Percentiles rank a stretch among this genome's conserved stretches.
phyloP scores from a whole-genome alignment of 805 yeast genomes.

The Spathaspora boniae region DNA sequence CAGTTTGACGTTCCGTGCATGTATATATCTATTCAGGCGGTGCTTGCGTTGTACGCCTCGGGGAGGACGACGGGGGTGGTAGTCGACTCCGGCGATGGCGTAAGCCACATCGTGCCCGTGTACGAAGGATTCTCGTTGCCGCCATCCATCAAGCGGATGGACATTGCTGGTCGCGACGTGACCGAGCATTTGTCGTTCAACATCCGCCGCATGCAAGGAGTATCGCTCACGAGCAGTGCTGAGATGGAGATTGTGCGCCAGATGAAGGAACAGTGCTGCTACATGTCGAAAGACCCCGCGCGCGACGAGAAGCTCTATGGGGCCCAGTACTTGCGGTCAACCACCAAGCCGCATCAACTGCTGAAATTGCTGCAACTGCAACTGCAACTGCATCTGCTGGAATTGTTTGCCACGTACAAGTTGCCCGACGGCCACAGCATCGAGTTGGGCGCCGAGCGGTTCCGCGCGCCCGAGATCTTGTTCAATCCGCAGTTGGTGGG shows the following conservation, averaged over 20 bases:
- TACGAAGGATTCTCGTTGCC: slow-evolving; percentile 85
- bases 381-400: slow-evolving; percentile 11
- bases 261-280: slow-evolving; percentile 75
- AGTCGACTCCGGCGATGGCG: slow-evolving; percentile 92
- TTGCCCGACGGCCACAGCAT: slow-evolving; percentile 84
- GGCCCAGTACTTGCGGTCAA: slow-evolving; percentile 9
- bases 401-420: slow-evolving; percentile 41
- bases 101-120: slow-evolving; percentile 81
- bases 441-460: slow-evolving; percentile 62
- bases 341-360: no score
- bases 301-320: slow-evolving; percentile 52
- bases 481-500: slow-evolving; percentile 80
- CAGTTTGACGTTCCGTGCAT: slow-evolving; percentile 72
- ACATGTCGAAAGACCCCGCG: slow-evolving; percentile 53
- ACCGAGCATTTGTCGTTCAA: slow-evolving; percentile 71
- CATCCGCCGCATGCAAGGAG: slow-evolving; percentile 62
- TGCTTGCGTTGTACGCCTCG: slow-evolving; percentile 77
- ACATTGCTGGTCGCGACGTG: slow-evolving; percentile 83
- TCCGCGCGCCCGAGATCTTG: slow-evolving; percentile 75
- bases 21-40: slow-evolving; percentile 73
- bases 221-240: slow-evolving; percentile 61
- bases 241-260: slow-evolving; percentile 78
- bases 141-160: slow-evolving; percentile 66
- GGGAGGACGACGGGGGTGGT: slow-evolving; percentile 92
- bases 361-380: no score